Base-by-base conservation (phyloP, 2,329 filamentous ascomycete genomes). In the Pestalotiopsis sp. region DNA sequence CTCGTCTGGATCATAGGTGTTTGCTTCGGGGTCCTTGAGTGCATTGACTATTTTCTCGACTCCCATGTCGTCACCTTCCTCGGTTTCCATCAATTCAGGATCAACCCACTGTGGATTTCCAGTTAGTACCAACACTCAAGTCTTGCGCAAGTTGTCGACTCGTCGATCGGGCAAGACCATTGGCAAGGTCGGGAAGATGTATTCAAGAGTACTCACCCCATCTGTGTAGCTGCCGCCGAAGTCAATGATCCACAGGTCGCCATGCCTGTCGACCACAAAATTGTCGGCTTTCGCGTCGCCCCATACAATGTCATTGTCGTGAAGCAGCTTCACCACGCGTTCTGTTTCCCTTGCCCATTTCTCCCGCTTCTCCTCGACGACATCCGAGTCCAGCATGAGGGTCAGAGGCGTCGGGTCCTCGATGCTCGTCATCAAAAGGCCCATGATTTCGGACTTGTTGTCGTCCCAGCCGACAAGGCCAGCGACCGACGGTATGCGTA, bases 221-320 rank as follows among this genome's bases (percentile, higher is more conserved):
- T 78, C 68, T 77, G 78, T 80, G 60, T 76, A 80, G 45, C 76
- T 76, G 1, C 79, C 79, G 6, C 79, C 78, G 68, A 80, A 80
- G 67, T 81, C 78, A 59, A 81, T 80, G 31, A 81, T 78, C 76
- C 76, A 81, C n/a, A 79, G 69, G 52, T 76, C 69, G 23, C 79
- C 75, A n/a, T 77, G 58, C 60, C 70, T 62, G 68, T 80, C 79
- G 11, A 81, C 77, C 72, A 81, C 71, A 73, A 81, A 79, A 59
- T 81, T 81, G 67, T 80, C 79, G 6, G 79, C 76, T 71, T 81
- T 81, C 2, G 77, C 79, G 64, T 81, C 79, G 14, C 80, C 79
- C 79, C 79, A 81, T 2, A 80, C 70, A 25, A 81, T 76, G 14
- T 72, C 70, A 41, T 77, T 67, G 38, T 76, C 72, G 68, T 81